phyloP scores from a whole-genome alignment of 495 filamentous ascomycete genomes.

The Pyronema omphalodes region DNA sequence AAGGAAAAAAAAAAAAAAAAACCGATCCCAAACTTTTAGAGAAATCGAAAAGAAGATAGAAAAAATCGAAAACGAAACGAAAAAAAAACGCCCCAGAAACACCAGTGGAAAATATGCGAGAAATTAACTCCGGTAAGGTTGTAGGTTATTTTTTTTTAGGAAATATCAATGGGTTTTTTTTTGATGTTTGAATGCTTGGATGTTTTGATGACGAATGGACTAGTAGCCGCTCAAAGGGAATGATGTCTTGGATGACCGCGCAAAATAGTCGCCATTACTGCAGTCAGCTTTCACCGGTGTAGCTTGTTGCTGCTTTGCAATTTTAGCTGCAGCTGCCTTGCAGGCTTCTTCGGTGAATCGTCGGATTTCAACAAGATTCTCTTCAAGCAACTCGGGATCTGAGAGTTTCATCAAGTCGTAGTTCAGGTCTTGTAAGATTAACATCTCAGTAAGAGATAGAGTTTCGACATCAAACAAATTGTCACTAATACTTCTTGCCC shows the following conservation, averaged over 20 bases:
- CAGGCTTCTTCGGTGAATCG: not conserved
- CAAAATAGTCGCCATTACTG: not conserved
- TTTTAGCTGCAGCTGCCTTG: not conserved
- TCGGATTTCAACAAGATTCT: not conserved
- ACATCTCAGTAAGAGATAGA: constrained; percentile 14
- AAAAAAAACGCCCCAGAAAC: not conserved
- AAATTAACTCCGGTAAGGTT: not conserved
- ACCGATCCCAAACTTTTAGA: no score
- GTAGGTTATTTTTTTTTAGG: not conserved
- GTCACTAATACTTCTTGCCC: constrained; percentile 18
- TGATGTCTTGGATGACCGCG: not conserved
- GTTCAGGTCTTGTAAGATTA: constrained; percentile 18
- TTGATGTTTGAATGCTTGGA: no score
- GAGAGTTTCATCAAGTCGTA: constrained; percentile 7
- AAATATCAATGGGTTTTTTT: not conserved
- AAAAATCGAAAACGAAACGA: not conserved
- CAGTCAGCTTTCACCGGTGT: not conserved
- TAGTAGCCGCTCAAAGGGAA: not conserved
- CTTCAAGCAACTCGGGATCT: not conserved
- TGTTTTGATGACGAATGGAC: not conserved
- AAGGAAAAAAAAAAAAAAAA: no score
- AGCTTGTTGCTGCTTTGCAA: not conserved
- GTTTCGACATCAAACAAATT: constrained; percentile 15
- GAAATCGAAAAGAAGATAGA: no score
- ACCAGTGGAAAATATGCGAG: not conserved